phyloP scores from a whole-genome alignment of 352 stramenopile genomes.

The Globisporangium rhizosaccharum region DNA sequence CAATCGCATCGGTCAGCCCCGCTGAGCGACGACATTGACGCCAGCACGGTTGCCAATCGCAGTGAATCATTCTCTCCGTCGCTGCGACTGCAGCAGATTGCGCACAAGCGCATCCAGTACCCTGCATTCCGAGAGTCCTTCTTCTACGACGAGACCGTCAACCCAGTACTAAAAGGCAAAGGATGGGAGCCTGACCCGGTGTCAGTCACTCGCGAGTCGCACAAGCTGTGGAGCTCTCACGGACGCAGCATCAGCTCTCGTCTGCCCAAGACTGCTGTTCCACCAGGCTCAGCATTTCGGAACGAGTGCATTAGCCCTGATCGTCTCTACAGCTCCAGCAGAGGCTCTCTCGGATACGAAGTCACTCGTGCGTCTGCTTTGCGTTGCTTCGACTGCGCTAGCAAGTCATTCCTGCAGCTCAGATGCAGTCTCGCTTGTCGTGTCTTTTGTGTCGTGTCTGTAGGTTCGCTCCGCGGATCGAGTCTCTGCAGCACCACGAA shows the following conservation, averaged over 20 bases:
- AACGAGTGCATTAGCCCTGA: slow-evolving; percentile 58
- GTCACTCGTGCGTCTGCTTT: slow-evolving; percentile 32
- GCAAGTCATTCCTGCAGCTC: not conserved
- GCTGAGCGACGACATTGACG: not conserved
- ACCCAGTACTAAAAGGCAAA: slow-evolving; percentile 36
- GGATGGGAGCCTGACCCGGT: slow-evolving; percentile 26
- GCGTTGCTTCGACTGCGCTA: not conserved
- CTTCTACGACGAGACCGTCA: slow-evolving; percentile 49
- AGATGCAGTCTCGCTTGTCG: not conserved
- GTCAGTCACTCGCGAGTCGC: slow-evolving; percentile 34
- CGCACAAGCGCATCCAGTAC: slow-evolving; percentile 25
- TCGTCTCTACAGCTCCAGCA: slow-evolving; percentile 62
- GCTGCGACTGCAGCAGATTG: slow-evolving; percentile 9
- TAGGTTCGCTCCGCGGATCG: slow-evolving; percentile 55
- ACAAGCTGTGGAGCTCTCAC: slow-evolving; percentile 41
- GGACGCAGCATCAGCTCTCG: slow-evolving; percentile 38
- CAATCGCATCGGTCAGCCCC: not conserved
- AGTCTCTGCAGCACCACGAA: slow-evolving; percentile 66
- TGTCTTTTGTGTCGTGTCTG: not conserved
- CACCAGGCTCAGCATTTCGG: slow-evolving; percentile 55
- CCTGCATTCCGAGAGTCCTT: slow-evolving; percentile 57
- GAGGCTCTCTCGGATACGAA: slow-evolving; percentile 54
- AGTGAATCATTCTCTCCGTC: not conserved
- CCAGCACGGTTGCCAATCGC: not conserved
- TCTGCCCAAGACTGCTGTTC: slow-evolving; percentile 45